Base-by-base conservation (phyloP, 164 flowering plant species). In the Magnolia officinalis region DNA sequence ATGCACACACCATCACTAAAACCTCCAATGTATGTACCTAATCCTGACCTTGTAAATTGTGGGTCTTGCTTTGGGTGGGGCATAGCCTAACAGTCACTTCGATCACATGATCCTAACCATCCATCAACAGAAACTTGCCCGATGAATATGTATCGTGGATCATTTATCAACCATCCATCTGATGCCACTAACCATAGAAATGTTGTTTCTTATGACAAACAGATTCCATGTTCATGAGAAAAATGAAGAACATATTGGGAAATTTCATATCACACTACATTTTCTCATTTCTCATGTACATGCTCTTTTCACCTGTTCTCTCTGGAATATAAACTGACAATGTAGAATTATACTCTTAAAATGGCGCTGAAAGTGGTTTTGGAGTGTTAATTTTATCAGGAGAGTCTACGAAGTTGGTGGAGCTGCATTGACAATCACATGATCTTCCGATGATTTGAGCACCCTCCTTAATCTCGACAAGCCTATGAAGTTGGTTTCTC, bases 301-400 rank as follows among this genome's bases (percentile, higher is more conserved):
- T 4, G 2, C 61, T 55, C 13, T 55, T 16, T 55, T 55, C 61
- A 55, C 61, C 9, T 8, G 13, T 55, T 16, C 7, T 10, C 61
- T 55, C 18, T 2, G 45, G 45, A 55, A 55, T 3, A 13, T 55
- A 52, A 14, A 1, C 58, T 52, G 2, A 52, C 5, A 55, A 10
- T 55, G 61, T 55, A 11, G 18, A 55, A 55, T 2, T 11, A 55
- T 55, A 8, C 45, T 69, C 37, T 86, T 76, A 87, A 59, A 85
- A 85, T 21, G 89, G 87, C 20, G 86, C 89, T 7, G 89, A 80
- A 55, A 81, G 81, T 19, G 89, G 89, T 68, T 87, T 85, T 66
- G 58, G 81, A 3, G 76, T 68, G 21, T 19, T 37, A 71, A n/a
- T 66, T 70, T 70, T 68, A 18, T 72, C 78, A 11, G 83, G 81